Conservation (phyloP, 306 rosid genomes). For the Leucaena leucocephala region DNA sequence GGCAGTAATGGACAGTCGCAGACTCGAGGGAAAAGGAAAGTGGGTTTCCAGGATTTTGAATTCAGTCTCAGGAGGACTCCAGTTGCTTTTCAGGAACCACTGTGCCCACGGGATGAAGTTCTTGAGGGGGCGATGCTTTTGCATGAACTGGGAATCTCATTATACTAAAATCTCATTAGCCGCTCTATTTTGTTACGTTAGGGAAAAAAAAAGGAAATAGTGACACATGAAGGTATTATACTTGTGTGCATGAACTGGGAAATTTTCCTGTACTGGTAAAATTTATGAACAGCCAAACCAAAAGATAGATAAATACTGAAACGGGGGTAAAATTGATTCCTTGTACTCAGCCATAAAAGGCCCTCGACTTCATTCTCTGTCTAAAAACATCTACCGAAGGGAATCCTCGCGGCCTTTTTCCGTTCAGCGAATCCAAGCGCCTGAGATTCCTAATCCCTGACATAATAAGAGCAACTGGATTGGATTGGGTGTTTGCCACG, state of each 20-base stretch:
- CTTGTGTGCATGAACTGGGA: not conserved
- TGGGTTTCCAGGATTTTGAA: conserved; percentile 42
- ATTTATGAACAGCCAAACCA: too few relatives aligned
- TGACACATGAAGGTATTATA: too few relatives aligned
- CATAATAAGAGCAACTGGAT: not conserved
- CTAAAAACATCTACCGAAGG: not conserved
- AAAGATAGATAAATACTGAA: too few relatives aligned
- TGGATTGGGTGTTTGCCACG: too few relatives aligned
- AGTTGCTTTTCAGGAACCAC: conserved; percentile 19
- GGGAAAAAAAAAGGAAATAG: too few relatives aligned
- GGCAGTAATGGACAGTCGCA: too few relatives aligned
- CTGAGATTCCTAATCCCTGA: not conserved
- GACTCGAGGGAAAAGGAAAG: not conserved
- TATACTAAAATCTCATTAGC: too few relatives aligned
- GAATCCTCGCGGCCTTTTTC: not conserved
- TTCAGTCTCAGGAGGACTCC: not conserved
- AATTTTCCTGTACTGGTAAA: not conserved
- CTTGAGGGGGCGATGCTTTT: conserved; percentile 59
- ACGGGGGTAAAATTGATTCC: not conserved
- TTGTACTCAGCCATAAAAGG: not conserved
- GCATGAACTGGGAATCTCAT: too few relatives aligned
- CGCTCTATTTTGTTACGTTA: too few relatives aligned
- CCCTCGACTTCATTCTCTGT: not conserved
- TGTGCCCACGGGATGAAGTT: conserved; percentile 64
- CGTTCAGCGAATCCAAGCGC: not conserved